Evolutionary conservation across 768 basidiomycete species (phyloP), one percentile per base, ranked within the genome.

Genomic region (Mrakia blollopis): DNA sequence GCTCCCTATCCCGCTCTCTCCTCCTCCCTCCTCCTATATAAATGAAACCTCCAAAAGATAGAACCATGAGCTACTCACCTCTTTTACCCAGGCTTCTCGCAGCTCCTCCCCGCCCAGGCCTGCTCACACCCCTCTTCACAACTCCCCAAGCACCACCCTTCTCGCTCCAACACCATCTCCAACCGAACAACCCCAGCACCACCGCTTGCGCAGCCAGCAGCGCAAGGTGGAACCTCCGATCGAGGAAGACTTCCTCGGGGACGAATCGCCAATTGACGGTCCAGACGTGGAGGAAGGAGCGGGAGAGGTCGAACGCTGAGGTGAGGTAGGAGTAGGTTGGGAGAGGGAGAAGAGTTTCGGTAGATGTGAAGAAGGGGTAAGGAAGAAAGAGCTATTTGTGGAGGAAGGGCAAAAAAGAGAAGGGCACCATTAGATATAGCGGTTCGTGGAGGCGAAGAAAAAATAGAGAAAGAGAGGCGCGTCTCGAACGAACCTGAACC

Each of bases 251-350:
- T n/a, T 88, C 85, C 82, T 94, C 92, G 37, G 87, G 85, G 3
- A 99, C 79, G 81, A 96, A 91, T 63, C 94, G 88, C 97, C 97
- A 99, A 82, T 98, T 99, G 75, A 98, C 94, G 0, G 96, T 98
- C 96, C 96, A 99, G 82, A 92, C 90, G 83, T 92, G 97, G 41
- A 97, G 84, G 85, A 99, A 99, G 11, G 90, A 87, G 21, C 97
- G 90, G 5, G 89, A 89, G 75, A 99, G 86, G 81, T 98, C 90
- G 82, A 96, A 99, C 2, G 97, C 91, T 28, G 87, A 87, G 32
- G 84, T 85, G 57, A 93, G 80, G 83, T 99, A 99, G 30, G 88
- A 86, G 62, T 67, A 28, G 16, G 79, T 87, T 85, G 71, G 54
- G 32, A 37, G 71, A 52, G 41, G 44, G 32, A 65, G 10, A 35